Conservation (phyloP, 768 basidiomycete species). For the Pleurotus eryngii region DNA sequence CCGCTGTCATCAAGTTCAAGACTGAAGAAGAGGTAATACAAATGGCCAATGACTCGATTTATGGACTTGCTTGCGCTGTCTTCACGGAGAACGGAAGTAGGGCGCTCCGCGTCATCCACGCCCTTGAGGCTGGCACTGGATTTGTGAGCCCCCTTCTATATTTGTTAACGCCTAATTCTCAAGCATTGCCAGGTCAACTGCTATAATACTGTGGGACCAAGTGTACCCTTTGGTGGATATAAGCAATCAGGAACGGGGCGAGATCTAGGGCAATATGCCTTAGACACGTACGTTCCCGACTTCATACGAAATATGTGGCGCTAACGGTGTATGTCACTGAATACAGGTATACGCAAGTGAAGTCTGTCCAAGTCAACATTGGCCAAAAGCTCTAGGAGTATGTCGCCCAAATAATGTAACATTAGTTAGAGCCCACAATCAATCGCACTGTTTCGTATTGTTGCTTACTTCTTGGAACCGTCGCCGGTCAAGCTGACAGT, state of each 20-base stretch:
- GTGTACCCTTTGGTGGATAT: slow-evolving; percentile 62
- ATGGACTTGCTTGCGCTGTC: slow-evolving; percentile 18
- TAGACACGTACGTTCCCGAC: slow-evolving; percentile 32
- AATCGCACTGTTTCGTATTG: neutral
- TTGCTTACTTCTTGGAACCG: no score
- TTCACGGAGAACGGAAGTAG: slow-evolving; percentile 19
- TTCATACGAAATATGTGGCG: neutral
- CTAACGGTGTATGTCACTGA: neutral
- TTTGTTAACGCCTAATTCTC: neutral
- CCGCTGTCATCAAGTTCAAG: slow-evolving; percentile 68
- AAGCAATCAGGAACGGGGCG: slow-evolving; percentile 61
- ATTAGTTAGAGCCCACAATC: neutral
- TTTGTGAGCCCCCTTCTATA: slow-evolving; percentile 34
- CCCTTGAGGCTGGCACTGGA: slow-evolving; percentile 35
- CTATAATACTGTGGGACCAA: slow-evolving; percentile 31
- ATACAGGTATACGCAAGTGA: slow-evolving; percentile 44
- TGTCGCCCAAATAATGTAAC: neutral
- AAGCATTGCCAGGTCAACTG: slow-evolving; percentile 30
- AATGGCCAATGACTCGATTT: slow-evolving; percentile 17
- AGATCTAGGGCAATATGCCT: slow-evolving; percentile 56
- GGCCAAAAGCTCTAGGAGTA: slow-evolving; percentile 17
- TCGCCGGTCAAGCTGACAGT: no score
- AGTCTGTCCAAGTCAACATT: slow-evolving; percentile 56
- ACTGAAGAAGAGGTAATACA: slow-evolving; percentile 36
- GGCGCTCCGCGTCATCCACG: slow-evolving; percentile 20